These are phyloP conservation scores for Naganishia onofrii DNA, from an alignment of 768 basidiomycete genomes.

Conservation along the genomic window DNA sequence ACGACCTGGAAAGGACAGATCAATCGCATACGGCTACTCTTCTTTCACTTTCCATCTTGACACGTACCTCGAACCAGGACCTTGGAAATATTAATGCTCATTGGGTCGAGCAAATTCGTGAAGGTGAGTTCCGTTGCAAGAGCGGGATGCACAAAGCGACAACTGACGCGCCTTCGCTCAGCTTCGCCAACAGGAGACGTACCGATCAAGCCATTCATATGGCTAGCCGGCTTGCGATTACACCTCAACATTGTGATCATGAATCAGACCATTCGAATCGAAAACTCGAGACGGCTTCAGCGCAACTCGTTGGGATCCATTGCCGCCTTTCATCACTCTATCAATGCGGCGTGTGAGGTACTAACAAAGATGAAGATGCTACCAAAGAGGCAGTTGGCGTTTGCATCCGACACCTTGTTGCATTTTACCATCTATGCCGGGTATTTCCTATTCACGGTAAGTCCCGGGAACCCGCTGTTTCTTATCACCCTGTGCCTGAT, in stretches of 20 bases:
- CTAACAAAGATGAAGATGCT: conserved; percentile 33
- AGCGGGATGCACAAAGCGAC: background rate
- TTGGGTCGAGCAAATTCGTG: conserved; percentile 37
- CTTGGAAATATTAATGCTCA: conserved; percentile 34
- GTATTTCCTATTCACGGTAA: conserved; percentile 36
- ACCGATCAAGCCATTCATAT: conserved; percentile 34
- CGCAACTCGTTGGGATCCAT: conserved; percentile 32
- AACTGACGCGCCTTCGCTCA: conserved; percentile 8
- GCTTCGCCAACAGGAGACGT: conserved; percentile 17
- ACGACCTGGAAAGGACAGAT: conserved; percentile 24
- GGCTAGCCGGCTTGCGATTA: conserved; percentile 35
- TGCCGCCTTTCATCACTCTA: conserved; percentile 37
- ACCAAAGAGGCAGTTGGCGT: conserved; percentile 30
- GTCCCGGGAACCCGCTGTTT: background rate
- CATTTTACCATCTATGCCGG: conserved; percentile 41
- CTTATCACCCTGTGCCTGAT: conserved; percentile 15
- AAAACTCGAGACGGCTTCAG: conserved; percentile 32
- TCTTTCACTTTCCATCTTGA: conserved; percentile 35
- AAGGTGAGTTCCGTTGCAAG: conserved; percentile 29
- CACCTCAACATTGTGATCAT: conserved; percentile 39
- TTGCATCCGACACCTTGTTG: conserved; percentile 37
- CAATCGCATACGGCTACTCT: conserved; percentile 18
- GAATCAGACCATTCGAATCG: conserved; percentile 35
- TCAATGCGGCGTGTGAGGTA: conserved; percentile 35
- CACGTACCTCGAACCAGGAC: conserved; percentile 38